A percentile compares a stretch with the other conserved stretches of the same genome.
Evolutionary conservation across 805 yeast species (phyloP).

Genomic region (Metschnikowia anglica): DNA sequence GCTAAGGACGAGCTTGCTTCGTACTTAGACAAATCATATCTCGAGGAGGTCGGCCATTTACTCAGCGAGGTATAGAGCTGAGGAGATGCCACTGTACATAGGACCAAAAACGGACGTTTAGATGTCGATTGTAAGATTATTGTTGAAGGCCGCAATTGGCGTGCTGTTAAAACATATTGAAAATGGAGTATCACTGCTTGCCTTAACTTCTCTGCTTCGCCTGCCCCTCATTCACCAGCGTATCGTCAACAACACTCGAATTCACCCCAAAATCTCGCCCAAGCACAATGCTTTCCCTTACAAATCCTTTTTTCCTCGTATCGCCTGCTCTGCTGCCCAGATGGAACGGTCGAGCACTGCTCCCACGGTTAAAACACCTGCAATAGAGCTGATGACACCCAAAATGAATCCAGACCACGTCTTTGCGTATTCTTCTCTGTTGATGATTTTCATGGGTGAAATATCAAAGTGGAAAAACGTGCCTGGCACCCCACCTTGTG

Average conservation of each 20-base stretch:
- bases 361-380: constrained; percentile 92
- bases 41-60: constrained; percentile 50
- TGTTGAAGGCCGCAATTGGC: background rate
- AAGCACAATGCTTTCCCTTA: constrained; percentile 18
- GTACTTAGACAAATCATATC: constrained; percentile 55
- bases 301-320: constrained; percentile 63
- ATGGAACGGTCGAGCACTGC: constrained; percentile 84
- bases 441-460: constrained; percentile 88
- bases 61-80: constrained; percentile 37
- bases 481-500: constrained; percentile 89
- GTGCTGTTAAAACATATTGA: background rate
- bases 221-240: background rate
- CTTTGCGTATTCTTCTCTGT: constrained; percentile 69
- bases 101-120: constrained; percentile 1
- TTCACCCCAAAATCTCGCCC: too few species aligned
- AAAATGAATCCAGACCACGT: constrained; percentile 81
- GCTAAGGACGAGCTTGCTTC: constrained; percentile 72
- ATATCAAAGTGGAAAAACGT: constrained; percentile 85
- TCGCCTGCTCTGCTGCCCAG: constrained; percentile 81
- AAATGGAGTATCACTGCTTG: background rate
- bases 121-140: background rate
- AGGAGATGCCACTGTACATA: constrained; percentile 11
- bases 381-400: constrained; percentile 83
- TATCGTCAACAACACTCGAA: background rate
- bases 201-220: background rate